phyloP scores from a whole-genome alignment of 2,329 filamentous ascomycete species.

The Exophiala alcalophila region DNA sequence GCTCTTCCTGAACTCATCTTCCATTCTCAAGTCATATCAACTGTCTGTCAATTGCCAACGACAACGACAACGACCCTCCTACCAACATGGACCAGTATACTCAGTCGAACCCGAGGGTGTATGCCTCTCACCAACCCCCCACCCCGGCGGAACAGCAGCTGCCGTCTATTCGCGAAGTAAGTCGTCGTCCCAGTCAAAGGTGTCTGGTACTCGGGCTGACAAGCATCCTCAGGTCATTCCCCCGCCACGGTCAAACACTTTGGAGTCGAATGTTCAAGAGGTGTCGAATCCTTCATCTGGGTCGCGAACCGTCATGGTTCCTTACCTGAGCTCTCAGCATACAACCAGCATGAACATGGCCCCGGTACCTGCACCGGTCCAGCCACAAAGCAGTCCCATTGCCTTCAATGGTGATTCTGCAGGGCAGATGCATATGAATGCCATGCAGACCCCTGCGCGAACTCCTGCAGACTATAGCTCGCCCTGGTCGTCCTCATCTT shows the following conservation, averaged over 20 bases:
- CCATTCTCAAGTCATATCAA: slow-evolving; percentile 4
- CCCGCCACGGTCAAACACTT: slow-evolving; percentile 15
- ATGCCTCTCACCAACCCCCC: slow-evolving; percentile 14
- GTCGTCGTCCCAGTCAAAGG: too few species aligned
- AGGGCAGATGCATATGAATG: slow-evolving; percentile 18
- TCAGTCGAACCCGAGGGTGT: slow-evolving; percentile 15
- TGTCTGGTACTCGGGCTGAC: slow-evolving; percentile 8
- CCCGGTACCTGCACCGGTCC: slow-evolving; percentile 13
- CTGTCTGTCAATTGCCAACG: slow-evolving; percentile 5
- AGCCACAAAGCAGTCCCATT: slow-evolving; percentile 17
- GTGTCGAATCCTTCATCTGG: slow-evolving; percentile 9
- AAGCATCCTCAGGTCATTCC: slow-evolving; percentile 15
- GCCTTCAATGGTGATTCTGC: slow-evolving; percentile 8
- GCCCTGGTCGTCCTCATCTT: slow-evolving; percentile 18
- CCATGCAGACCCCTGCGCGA: slow-evolving; percentile 16
- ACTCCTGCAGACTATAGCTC: slow-evolving; percentile 20
- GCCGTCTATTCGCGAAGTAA: slow-evolving; percentile 25
- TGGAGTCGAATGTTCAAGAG: slow-evolving; percentile 11
- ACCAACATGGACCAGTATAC: slow-evolving; percentile 15
- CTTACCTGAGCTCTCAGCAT: slow-evolving; percentile 21
- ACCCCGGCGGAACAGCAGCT: slow-evolving; percentile 20
- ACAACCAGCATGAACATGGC: slow-evolving; percentile 17
- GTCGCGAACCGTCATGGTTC: slow-evolving; percentile 18
- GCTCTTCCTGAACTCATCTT: slow-evolving; percentile 5
- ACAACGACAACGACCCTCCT: slow-evolving; percentile 6